Percentiles rank a stretch among this genome's conserved stretches.
phyloP scores from a whole-genome alignment of 1,284 basidiomycete genomes.

The Phlebopus sp. region DNA sequence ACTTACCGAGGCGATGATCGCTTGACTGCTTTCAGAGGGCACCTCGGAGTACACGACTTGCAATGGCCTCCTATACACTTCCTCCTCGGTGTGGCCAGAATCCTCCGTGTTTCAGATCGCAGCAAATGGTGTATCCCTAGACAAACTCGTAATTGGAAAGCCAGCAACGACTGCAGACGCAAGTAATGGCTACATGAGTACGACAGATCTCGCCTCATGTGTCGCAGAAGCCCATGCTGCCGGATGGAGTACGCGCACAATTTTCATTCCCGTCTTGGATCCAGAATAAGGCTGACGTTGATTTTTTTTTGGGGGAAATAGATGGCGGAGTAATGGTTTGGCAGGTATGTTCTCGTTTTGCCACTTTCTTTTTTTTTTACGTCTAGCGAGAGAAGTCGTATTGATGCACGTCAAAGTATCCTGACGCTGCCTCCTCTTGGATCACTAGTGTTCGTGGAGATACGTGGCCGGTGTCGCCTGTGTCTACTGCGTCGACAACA shows the following conservation, averaged over 20 bases:
- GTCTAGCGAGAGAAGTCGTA: slow-evolving; percentile 30
- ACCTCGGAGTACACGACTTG: slow-evolving; percentile 45
- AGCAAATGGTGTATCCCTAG: slow-evolving; percentile 47
- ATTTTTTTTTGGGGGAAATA: slow-evolving; percentile 15
- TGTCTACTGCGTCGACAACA: slow-evolving; percentile 1
- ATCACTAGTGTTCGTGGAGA: slow-evolving; percentile 24
- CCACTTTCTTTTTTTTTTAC: background rate
- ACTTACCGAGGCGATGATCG: too few species aligned
- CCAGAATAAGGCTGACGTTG: slow-evolving; percentile 1
- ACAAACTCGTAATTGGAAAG: slow-evolving; percentile 63
- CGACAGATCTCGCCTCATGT: slow-evolving; percentile 53
- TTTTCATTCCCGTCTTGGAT: background rate
- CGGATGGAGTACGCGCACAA: slow-evolving; percentile 52
- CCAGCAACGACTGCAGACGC: slow-evolving; percentile 53
- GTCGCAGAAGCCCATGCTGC: slow-evolving; percentile 49
- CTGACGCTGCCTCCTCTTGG: slow-evolving; percentile 24
- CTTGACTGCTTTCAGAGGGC: slow-evolving; percentile 35
- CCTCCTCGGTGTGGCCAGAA: slow-evolving; percentile 39
- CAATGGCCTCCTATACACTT: slow-evolving; percentile 39
- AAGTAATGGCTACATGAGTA: slow-evolving; percentile 54
- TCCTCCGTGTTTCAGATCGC: slow-evolving; percentile 62
- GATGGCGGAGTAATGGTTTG: slow-evolving; percentile 52
- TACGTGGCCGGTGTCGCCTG: slow-evolving; percentile 22
- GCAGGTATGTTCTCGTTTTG: slow-evolving; percentile 22
- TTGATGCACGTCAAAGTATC: slow-evolving; percentile 36